Conservation (phyloP, 352 stramenopile genomes). For the Globisporangium splendens region DNA sequence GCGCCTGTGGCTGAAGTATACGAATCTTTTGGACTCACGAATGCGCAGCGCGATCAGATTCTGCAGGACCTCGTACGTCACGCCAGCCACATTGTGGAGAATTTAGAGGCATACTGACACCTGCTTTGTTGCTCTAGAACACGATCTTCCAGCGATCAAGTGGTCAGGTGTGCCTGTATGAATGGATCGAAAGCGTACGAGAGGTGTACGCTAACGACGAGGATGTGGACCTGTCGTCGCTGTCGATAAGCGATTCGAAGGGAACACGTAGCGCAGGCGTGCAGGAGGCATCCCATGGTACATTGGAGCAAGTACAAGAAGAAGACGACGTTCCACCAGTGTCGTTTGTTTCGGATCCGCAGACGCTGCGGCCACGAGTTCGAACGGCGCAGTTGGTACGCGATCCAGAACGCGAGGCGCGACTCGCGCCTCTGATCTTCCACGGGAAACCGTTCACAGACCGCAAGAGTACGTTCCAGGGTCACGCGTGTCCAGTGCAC, state of each 20-base stretch:
- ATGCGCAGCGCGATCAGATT: constrained; percentile 59
- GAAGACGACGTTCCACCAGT: constrained; percentile 15
- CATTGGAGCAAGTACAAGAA: constrained; percentile 9
- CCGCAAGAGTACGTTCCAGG: constrained; percentile 84
- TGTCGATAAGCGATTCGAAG: constrained; percentile 1
- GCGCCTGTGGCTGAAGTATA: constrained; percentile 74
- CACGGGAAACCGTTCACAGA: constrained; percentile 66
- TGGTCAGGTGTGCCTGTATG: constrained; percentile 83
- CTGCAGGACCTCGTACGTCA: constrained; percentile 47
- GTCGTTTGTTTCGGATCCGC: constrained; percentile 46
- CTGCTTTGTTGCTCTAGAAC: constrained; percentile 15
- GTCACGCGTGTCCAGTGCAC: constrained; percentile 54
- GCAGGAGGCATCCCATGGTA: neutral
- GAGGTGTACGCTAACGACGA: constrained; percentile 58
- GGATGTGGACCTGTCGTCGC: constrained; percentile 20
- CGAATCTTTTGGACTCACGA: constrained; percentile 79
- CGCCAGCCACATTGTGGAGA: too few relatives aligned
- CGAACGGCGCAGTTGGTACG: constrained; percentile 55
- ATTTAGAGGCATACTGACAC: too few relatives aligned
- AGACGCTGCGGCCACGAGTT: constrained; percentile 63
- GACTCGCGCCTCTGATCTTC: constrained; percentile 61
- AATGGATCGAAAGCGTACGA: constrained; percentile 82
- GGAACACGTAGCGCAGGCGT: too few relatives aligned
- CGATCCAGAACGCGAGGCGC: constrained; percentile 46
- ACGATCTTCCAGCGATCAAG: constrained; percentile 64